These are phyloP conservation scores for Xylariaceae sp. DNA, from an alignment of 2,329 filamentous ascomycete species.

Conservation along the genomic window DNA sequence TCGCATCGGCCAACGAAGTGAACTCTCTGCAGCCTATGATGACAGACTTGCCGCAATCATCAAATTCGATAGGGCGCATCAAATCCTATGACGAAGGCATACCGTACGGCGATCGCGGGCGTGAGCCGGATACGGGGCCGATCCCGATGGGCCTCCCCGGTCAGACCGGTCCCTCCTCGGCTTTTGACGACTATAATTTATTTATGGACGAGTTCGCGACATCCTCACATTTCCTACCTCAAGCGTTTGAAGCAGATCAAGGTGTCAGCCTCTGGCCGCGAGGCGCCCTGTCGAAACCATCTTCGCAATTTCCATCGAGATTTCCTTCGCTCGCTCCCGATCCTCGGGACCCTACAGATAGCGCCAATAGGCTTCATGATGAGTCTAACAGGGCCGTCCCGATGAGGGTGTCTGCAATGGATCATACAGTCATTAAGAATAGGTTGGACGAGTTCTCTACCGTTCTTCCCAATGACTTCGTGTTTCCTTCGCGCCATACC, in stretches of 20 bases:
- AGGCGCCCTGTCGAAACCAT: slow-evolving; percentile 44
- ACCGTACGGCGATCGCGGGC: slow-evolving; percentile 46
- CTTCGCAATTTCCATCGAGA: slow-evolving; percentile 51
- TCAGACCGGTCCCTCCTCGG: slow-evolving; percentile 36
- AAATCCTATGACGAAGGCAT: slow-evolving; percentile 49
- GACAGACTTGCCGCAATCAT: slow-evolving; percentile 41
- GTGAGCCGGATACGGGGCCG: slow-evolving; percentile 42
- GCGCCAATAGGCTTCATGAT: slow-evolving; percentile 38
- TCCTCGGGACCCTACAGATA: slow-evolving; percentile 42
- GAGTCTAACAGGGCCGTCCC: slow-evolving; percentile 38
- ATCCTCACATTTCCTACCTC: slow-evolving; percentile 52
- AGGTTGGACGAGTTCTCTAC: slow-evolving; percentile 59
- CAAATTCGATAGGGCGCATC: slow-evolving; percentile 41
- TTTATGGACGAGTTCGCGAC: slow-evolving; percentile 56
- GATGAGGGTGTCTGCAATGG: slow-evolving; percentile 49
- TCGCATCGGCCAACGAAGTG: slow-evolving; percentile 52
- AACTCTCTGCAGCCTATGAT: slow-evolving; percentile 50
- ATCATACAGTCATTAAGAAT: slow-evolving; percentile 53
- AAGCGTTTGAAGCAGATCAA: slow-evolving; percentile 52
- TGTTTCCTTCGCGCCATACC: slow-evolving; percentile 65
- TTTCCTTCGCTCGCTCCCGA: slow-evolving; percentile 54
- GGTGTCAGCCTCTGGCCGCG: slow-evolving; percentile 50
- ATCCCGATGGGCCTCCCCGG: slow-evolving; percentile 40
- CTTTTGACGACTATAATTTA: slow-evolving; percentile 55
- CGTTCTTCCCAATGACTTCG: slow-evolving; percentile 58